phyloP scores from a whole-genome alignment of 2,329 filamentous ascomycete species.

The Cryphonectria carpinicola region DNA sequence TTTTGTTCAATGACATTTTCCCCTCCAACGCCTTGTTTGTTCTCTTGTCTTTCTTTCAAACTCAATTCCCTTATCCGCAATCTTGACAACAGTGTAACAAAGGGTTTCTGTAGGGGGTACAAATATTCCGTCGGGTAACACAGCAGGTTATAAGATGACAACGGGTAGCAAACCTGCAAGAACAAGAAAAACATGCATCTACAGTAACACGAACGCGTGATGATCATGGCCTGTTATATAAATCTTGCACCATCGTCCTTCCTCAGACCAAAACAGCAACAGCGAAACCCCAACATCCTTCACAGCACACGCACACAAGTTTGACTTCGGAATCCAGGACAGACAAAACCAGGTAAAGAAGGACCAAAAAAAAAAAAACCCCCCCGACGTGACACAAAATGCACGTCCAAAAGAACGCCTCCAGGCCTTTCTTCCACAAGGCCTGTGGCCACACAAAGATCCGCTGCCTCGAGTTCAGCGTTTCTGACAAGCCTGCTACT shows the following conservation, averaged over 20 bases:
- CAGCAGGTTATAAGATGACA: not conserved
- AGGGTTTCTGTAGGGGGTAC: not conserved
- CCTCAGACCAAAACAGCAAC: too few relatives aligned
- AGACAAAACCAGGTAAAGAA: too few relatives aligned
- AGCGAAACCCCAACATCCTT: too few relatives aligned
- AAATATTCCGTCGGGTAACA: too few relatives aligned
- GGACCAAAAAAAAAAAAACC: too few relatives aligned
- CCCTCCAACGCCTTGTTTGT: not conserved
- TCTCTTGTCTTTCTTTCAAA: not conserved
- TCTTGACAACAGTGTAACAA: not conserved
- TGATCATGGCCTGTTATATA: too few relatives aligned
- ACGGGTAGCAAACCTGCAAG: not conserved
- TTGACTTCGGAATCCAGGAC: too few relatives aligned
- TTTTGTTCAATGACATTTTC: not conserved
- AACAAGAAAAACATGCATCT: not conserved
- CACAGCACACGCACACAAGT: too few relatives aligned
- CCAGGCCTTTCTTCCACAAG: not conserved
- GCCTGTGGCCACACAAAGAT: slow-evolving; percentile 10
- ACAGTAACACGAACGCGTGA: not conserved
- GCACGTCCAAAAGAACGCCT: not conserved
- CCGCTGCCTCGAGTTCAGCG: slow-evolving; percentile 7
- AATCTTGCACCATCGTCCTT: too few relatives aligned
- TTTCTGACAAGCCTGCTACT: not conserved
- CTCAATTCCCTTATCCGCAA: not conserved
- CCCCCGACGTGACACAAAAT: not conserved